Conservation (phyloP, 495 filamentous ascomycete species). For the Penicillium silybi region DNA sequence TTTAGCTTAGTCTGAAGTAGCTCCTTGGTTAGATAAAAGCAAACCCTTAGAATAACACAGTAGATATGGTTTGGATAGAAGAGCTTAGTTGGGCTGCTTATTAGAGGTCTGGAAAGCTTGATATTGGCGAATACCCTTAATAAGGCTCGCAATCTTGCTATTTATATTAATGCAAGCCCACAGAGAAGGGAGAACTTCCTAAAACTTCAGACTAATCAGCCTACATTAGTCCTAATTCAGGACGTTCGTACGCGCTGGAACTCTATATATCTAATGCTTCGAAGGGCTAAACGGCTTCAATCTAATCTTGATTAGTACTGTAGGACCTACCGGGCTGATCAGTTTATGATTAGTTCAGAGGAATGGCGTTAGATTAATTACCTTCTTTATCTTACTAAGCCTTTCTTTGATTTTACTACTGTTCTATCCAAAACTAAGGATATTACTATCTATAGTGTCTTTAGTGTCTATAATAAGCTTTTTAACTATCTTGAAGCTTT, state of each 20-base stretch:
- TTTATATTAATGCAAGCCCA: too few species aligned
- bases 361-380: constrained; percentile 22
- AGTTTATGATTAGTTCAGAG: constrained; percentile 6
- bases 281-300: neutral
- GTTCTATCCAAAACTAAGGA: constrained; percentile 11
- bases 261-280: neutral
- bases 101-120: too few species aligned
- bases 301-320: constrained; percentile 9
- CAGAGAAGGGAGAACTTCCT: too few species aligned
- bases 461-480: constrained; percentile 17
- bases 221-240: neutral
- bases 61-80: too few species aligned
- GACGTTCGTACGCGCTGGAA: constrained; percentile 1
- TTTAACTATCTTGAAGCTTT: constrained; percentile 7
- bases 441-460: constrained; percentile 16
- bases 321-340: neutral
- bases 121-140: too few species aligned
- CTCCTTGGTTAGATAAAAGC: neutral
- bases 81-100: too few species aligned
- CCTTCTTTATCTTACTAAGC: constrained; percentile 8
- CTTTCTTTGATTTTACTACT: constrained; percentile 12
- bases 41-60: too few species aligned
- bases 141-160: too few species aligned
- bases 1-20: neutral
- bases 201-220: too few species aligned